Base-by-base conservation (phyloP, 345 rosid genomes). In the Acer negundo region DNA sequence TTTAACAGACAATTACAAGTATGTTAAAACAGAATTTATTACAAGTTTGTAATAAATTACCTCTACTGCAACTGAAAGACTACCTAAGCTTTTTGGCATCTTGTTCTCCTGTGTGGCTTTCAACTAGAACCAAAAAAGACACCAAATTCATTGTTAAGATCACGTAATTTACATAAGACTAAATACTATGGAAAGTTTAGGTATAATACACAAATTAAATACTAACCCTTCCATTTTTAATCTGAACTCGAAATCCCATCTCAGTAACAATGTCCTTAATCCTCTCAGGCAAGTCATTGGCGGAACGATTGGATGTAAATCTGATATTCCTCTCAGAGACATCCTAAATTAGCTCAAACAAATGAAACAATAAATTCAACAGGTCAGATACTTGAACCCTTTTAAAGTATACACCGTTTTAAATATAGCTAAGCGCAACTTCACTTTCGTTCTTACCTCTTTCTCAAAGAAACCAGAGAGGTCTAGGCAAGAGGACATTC, bases 401-500 rank as follows among this genome's bases (percentile, higher is more conserved):
- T 22, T 38, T 35, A 42, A 35, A 24, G 28, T 1, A 38, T 17
- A n/a, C 56, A 73, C 38, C 22, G 61, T 24, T 19, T 22, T 26
- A 35, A 35, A 61, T 26, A 24, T 10, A 38, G 26, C 28, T 9
- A 63, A 47, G 10, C 65, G 10, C 65, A 74, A 28, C 7, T 73
- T 38, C 68, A 12, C 10, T 72, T 72, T 58, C 16, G 6, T 6
- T 47, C 75, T 79, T 74, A 95, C 99, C 98, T 93, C 98, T 81
- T 88, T 81, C 87, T 93, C 97, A 10, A 92, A 95, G 86, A 95
- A 92, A 76, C 99, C 97, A 2, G 98, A 95, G 70, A 95, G 91
- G 80, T 93, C 99, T 26, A 95, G 92, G 81, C 87, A 90, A 26
- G 98, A 95, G 55, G 98, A 93, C 99, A 95, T 95, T 80, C 99